Conservation (phyloP, 1,139 yeast species). For the Debaryomyces nepalensis region DNA sequence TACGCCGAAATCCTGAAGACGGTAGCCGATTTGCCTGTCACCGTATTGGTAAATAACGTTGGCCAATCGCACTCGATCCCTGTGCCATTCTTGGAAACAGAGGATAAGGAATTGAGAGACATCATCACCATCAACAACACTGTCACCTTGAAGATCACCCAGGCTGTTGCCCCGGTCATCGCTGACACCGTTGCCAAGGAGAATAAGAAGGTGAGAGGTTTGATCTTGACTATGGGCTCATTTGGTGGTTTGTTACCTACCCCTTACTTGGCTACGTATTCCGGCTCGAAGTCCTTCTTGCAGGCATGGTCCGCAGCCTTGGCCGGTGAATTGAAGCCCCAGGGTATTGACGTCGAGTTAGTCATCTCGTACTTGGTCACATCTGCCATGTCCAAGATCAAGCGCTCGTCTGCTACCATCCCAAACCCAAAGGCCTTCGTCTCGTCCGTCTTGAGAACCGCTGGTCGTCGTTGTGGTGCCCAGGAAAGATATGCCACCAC, state of each 20-base stretch:
- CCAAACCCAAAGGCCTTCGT: conserved; percentile 88
- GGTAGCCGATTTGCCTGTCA: conserved; percentile 59
- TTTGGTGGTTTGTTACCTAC: conserved; percentile 95
- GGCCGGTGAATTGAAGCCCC: conserved; percentile 77
- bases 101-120: conserved; percentile 68
- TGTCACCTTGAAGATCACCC: conserved; percentile 85
- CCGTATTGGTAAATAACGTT: conserved; percentile 86
- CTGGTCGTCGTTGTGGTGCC: conserved; percentile 90
- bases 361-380: conserved; percentile 91
- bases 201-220: conserved; percentile 55
- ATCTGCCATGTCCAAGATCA: conserved; percentile 93
- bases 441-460: conserved; percentile 60
- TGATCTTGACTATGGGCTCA: conserved; percentile 93
- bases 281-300: conserved; percentile 94
- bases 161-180: conserved; percentile 71
- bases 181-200: conserved; percentile 51
- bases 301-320: conserved; percentile 92
- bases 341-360: conserved; percentile 82
- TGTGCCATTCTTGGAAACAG: conserved; percentile 86
- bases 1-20: conserved; percentile 55
- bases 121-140: conserved; percentile 85
- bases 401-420: conserved; percentile 70
- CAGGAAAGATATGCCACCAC: conserved; percentile 85
- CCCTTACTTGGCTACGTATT: conserved; percentile 88
- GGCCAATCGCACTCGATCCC: conserved; percentile 96